Percentiles rank a stretch among this genome's conserved stretches.
Evolutionary conservation across 2,329 filamentous ascomycete genomes (phyloP).

Genomic region (Calonectria hongkongensis): DNA sequence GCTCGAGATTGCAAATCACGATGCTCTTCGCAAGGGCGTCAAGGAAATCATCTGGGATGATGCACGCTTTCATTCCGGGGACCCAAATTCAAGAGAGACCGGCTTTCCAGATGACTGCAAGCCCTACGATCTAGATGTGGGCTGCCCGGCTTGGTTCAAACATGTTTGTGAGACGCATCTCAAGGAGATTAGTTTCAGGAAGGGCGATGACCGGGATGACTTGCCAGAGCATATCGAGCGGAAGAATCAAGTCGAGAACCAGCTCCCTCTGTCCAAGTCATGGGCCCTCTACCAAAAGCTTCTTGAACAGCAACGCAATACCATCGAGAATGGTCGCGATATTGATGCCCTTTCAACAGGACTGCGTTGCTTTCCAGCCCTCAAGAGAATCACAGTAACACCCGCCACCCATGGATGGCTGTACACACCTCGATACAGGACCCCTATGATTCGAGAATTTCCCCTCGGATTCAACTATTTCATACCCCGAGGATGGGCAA

Average conservation of each 20-base stretch:
- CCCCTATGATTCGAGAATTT: not conserved
- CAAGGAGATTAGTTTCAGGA: not conserved
- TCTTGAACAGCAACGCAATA: not conserved
- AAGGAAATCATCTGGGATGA: not conserved
- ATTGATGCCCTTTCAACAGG: not conserved
- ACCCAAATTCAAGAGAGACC: not conserved
- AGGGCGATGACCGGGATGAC: not conserved
- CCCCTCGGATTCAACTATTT: not conserved
- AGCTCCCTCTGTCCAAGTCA: not conserved
- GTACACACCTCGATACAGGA: not conserved
- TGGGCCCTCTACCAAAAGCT: not conserved
- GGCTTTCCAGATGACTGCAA: not conserved
- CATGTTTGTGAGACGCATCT: not conserved
- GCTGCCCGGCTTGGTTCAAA: not conserved
- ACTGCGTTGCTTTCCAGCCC: not conserved
- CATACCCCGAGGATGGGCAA: not conserved
- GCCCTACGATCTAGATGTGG: not conserved
- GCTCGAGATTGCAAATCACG: not conserved
- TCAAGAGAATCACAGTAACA: not conserved
- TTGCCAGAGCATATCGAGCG: not conserved
- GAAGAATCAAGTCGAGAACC: not conserved
- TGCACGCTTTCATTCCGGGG: not conserved
- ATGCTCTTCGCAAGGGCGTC: not conserved
- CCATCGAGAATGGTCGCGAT: not conserved
- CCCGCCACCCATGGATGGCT: not conserved